Conservation (phyloP, 768 basidiomycete genomes). For the Pholiota molesta region DNA sequence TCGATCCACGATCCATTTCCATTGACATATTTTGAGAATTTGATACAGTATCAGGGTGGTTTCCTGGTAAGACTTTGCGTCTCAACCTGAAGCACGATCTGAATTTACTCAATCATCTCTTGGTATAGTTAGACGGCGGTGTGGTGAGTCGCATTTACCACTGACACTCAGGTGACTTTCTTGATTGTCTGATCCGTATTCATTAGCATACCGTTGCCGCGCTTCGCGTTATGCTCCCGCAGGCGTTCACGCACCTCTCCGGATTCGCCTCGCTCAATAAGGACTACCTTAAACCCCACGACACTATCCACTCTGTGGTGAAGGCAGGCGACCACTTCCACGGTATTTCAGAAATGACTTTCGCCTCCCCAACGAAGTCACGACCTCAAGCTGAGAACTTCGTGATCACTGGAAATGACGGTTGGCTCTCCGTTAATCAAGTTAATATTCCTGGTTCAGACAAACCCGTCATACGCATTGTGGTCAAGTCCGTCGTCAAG, state of each 20-base stretch:
- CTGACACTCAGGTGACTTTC: neutral
- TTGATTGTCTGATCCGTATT: neutral
- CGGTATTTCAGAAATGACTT: slow-evolving; percentile 65
- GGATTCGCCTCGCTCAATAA: slow-evolving; percentile 71
- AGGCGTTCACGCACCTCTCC: slow-evolving; percentile 56
- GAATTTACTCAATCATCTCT: slow-evolving; percentile 4
- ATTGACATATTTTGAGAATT: slow-evolving; percentile 12
- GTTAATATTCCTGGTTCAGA: slow-evolving; percentile 26
- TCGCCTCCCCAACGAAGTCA: slow-evolving; percentile 53
- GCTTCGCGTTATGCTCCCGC: slow-evolving; percentile 61
- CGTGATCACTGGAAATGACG: slow-evolving; percentile 64
- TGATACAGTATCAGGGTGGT: slow-evolving; percentile 70
- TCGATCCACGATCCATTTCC: slow-evolving; percentile 9
- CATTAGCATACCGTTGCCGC: slow-evolving; percentile 67
- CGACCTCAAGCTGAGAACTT: slow-evolving; percentile 40
- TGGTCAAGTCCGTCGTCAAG: slow-evolving; percentile 40
- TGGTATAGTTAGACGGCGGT: slow-evolving; percentile 65
- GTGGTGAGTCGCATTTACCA: slow-evolving; percentile 51
- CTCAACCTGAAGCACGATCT: neutral
- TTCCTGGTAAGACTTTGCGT: slow-evolving; percentile 63
- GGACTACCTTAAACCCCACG: slow-evolving; percentile 74
- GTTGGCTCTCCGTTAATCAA: slow-evolving; percentile 55
- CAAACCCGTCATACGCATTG: slow-evolving; percentile 35
- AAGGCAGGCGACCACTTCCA: slow-evolving; percentile 53
- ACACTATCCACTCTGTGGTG: slow-evolving; percentile 69